Conservation (phyloP, 768 basidiomycete genomes). For the Peribolospora baueri region DNA sequence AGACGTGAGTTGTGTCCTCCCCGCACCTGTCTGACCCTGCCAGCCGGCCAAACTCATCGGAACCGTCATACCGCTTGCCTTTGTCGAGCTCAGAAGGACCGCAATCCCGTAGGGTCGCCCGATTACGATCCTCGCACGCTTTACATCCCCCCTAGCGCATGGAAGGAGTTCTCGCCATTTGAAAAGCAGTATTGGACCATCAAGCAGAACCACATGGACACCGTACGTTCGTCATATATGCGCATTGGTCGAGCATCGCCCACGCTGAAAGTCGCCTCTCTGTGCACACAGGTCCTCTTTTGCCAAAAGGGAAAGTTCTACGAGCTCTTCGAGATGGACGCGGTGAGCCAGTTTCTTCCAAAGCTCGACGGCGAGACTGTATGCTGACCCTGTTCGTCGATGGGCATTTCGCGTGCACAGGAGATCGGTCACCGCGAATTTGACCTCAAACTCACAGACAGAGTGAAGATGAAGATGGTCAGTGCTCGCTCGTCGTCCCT, state of each 20-base stretch:
- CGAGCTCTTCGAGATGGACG: constrained; percentile 12
- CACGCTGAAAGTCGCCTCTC: neutral
- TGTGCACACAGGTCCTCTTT: constrained; percentile 42
- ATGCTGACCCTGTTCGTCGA: constrained; percentile 7
- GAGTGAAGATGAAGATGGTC: constrained; percentile 99
- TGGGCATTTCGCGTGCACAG: neutral
- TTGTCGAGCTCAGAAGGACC: constrained; percentile 39
- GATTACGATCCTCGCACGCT: constrained; percentile 80
- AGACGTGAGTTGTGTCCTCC: constrained; percentile 31
- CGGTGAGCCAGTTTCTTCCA: neutral
- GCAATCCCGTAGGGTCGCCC: constrained; percentile 46
- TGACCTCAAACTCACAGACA: constrained; percentile 51
- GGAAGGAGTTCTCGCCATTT: constrained; percentile 75
- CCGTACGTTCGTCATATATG: constrained; percentile 25
- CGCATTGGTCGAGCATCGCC: neutral
- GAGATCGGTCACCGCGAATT: constrained; percentile 77
- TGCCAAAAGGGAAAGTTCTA: constrained; percentile 70
- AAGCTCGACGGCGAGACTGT: neutral
- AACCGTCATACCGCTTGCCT: neutral
- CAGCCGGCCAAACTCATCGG: neutral
- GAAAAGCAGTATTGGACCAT: constrained; percentile 70
- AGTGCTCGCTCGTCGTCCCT: constrained; percentile 5
- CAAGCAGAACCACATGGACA: constrained; percentile 92
- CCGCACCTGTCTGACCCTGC: neutral
- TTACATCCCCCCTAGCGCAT: constrained; percentile 46